Evolutionary conservation across 1,284 basidiomycete genomes (phyloP).

Genomic region (Mycosarcoma mackinlayi): DNA sequence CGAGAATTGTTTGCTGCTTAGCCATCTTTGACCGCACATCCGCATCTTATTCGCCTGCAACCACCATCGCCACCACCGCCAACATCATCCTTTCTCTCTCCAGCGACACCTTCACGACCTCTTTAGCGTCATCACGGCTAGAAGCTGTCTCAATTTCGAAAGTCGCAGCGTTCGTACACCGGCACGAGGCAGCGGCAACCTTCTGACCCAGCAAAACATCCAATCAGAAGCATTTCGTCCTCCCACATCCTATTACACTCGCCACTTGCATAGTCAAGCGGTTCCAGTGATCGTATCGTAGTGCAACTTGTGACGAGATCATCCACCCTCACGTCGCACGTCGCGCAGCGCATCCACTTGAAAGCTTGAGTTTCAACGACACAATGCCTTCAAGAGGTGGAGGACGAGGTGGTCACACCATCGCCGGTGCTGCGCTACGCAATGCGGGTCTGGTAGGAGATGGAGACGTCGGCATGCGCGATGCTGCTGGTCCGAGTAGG

Average conservation of each 20-base stretch:
- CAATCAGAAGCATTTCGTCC: too few relatives aligned
- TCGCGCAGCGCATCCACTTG: not conserved
- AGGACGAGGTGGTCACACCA: constrained; percentile 36
- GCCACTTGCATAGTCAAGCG: too few relatives aligned
- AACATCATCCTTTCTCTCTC: not conserved
- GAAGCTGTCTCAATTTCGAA: too few relatives aligned
- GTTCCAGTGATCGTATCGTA: too few relatives aligned
- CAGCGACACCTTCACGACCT: not conserved
- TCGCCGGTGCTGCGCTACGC: constrained; percentile 47
- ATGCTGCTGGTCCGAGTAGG: constrained; percentile 44
- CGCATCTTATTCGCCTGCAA: not conserved
- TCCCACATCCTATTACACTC: not conserved
- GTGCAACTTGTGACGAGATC: not conserved
- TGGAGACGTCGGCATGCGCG: constrained; percentile 47
- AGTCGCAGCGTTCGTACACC: too few relatives aligned
- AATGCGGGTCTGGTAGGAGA: constrained; percentile 45
- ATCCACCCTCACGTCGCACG: not conserved
- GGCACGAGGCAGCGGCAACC: too few relatives aligned
- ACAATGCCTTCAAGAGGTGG: constrained; percentile 34
- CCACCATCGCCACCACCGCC: constrained; percentile 1
- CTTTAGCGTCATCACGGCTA: not conserved
- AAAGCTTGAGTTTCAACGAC: not conserved
- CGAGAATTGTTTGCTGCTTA: constrained; percentile 3
- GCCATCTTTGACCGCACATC: too few relatives aligned
- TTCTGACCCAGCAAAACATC: too few relatives aligned